Percentiles rank a stretch among this genome's conserved stretches.
phyloP scores from a whole-genome alignment of 2,329 filamentous ascomycete species.

The Amauroascus verrucosus region DNA sequence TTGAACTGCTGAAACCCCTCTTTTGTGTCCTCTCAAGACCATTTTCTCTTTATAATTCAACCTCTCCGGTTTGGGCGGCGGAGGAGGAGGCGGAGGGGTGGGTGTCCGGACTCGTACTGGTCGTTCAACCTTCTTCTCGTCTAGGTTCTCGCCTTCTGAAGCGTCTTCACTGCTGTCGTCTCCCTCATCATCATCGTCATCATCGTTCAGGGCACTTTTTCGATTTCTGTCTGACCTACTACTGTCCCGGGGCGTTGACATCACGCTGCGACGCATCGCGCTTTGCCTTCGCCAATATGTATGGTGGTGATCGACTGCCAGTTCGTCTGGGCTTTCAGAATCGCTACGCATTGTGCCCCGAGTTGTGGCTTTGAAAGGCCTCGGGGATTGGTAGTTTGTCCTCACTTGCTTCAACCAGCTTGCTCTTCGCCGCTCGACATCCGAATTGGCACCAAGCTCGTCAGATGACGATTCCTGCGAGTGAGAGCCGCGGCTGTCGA shows the following conservation, averaged over 20 bases:
- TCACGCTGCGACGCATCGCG: constrained; percentile 15
- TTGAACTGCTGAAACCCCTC: constrained; percentile 70
- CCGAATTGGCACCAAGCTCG: constrained; percentile 31
- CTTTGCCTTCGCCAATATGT: constrained; percentile 25
- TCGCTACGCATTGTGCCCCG: constrained; percentile 17
- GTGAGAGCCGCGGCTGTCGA: constrained; percentile 19
- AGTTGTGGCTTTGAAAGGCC: constrained; percentile 4
- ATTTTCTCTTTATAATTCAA: constrained; percentile 62
- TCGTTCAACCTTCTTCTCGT: constrained; percentile 13
- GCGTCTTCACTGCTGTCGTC: constrained; percentile 17
- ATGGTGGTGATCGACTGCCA: constrained; percentile 30
- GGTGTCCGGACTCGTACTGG: constrained; percentile 18
- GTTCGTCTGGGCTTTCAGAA: constrained; percentile 40
- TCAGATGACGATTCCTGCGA: constrained; percentile 28
- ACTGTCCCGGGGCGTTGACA: constrained; percentile 20
- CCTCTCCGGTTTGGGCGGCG: constrained; percentile 42
- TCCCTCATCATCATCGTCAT: constrained; percentile 16
- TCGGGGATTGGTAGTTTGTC: constrained; percentile 11
- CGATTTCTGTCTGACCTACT: constrained; percentile 3
- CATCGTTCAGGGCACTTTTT: constrained; percentile 5
- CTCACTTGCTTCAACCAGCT: constrained; percentile 24
- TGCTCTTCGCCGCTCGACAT: constrained; percentile 27
- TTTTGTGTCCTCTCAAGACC: constrained; percentile 64
- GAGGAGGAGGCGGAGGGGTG: constrained; percentile 30
- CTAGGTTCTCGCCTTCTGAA: constrained; percentile 15